Percentiles rank a stretch among this genome's conserved stretches.
phyloP scores from a whole-genome alignment of 2,329 filamentous ascomycete genomes.

The Pyrenophora graminea region DNA sequence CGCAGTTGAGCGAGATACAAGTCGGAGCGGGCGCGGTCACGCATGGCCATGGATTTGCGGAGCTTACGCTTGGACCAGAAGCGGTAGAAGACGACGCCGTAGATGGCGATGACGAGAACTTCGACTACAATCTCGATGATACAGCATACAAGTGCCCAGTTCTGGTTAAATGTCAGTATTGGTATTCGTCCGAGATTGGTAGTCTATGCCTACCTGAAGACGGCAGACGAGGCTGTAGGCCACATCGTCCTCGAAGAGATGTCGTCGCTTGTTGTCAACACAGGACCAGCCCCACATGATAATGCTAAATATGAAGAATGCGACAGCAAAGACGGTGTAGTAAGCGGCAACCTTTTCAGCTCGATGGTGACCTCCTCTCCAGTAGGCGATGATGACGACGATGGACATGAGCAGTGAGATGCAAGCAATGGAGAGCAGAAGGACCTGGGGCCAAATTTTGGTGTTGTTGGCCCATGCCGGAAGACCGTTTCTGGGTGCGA shows the following conservation, averaged over 20 bases:
- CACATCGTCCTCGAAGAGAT: conserved; percentile 79
- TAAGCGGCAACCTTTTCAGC: conserved; percentile 94
- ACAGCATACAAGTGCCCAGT: conserved; percentile 95
- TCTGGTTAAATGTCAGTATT: conserved; percentile 57
- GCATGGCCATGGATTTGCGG: conserved; percentile 93
- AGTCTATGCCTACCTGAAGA: conserved; percentile 65
- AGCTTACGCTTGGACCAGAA: conserved; percentile 96
- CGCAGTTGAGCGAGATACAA: conserved; percentile 76
- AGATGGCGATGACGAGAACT: conserved; percentile 86
- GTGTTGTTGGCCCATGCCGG: conserved; percentile 83
- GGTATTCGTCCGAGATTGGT: neutral
- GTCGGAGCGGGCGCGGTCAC: conserved; percentile 91
- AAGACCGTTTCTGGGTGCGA: conserved; percentile 77
- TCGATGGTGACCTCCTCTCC: conserved; percentile 80
- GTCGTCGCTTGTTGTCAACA: conserved; percentile 78
- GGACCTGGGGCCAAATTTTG: conserved; percentile 84
- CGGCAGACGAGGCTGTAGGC: conserved; percentile 91
- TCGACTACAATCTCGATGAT: conserved; percentile 96
- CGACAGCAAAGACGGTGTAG: conserved; percentile 91
- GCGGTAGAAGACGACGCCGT: conserved; percentile 93
- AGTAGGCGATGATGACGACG: conserved; percentile 82
- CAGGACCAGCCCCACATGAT: conserved; percentile 99
- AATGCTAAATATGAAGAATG: conserved; percentile 91
- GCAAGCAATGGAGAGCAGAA: conserved; percentile 77
- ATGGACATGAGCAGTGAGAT: conserved; percentile 81